Percentiles rank a stretch among this genome's conserved stretches.
These are phyloP conservation scores for Ganoderma boninense DNA, from an alignment of 1,284 basidiomycete genomes.

Conservation along the genomic window DNA sequence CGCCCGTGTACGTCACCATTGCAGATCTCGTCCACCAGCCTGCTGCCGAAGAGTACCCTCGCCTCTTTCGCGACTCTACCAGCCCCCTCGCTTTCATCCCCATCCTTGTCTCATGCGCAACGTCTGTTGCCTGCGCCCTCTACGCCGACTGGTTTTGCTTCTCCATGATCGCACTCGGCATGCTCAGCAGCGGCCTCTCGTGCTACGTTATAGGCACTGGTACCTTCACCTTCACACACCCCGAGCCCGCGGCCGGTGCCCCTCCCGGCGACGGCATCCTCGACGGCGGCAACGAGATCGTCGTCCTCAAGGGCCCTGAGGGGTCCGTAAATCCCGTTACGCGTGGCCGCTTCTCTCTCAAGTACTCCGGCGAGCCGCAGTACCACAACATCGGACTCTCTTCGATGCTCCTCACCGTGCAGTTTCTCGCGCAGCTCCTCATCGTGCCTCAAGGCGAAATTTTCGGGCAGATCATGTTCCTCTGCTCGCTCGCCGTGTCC, in stretches of 20 bases:
- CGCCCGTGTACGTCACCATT: constrained; percentile 27
- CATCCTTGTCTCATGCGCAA: constrained; percentile 20
- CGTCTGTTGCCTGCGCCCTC: constrained; percentile 19
- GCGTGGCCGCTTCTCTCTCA: constrained; percentile 22
- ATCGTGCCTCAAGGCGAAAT: constrained; percentile 26
- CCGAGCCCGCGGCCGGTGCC: constrained; percentile 10
- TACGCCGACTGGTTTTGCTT: constrained; percentile 28
- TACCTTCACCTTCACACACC: constrained; percentile 23
- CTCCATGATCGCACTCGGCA: constrained; percentile 29
- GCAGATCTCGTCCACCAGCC: constrained; percentile 22
- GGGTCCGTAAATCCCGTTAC: constrained; percentile 26
- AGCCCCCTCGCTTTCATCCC: constrained; percentile 28
- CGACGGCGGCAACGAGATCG: constrained; percentile 15
- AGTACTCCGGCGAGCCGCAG: constrained; percentile 20
- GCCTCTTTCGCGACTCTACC: constrained; percentile 24
- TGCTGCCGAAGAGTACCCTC: constrained; percentile 13
- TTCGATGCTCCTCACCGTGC: constrained; percentile 25
- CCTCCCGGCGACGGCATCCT: constrained; percentile 23
- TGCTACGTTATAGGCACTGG: constrained; percentile 25
- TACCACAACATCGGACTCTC: constrained; percentile 23
- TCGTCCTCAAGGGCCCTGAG: constrained; percentile 23
- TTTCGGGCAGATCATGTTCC: constrained; percentile 29
- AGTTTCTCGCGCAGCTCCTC: constrained; percentile 28
- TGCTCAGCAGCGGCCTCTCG: constrained; percentile 24
- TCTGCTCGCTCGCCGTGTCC: constrained; percentile 24